Evolutionary conservation across 768 basidiomycete genomes (phyloP).

Genomic region (Phanerochaete sordida): DNA sequence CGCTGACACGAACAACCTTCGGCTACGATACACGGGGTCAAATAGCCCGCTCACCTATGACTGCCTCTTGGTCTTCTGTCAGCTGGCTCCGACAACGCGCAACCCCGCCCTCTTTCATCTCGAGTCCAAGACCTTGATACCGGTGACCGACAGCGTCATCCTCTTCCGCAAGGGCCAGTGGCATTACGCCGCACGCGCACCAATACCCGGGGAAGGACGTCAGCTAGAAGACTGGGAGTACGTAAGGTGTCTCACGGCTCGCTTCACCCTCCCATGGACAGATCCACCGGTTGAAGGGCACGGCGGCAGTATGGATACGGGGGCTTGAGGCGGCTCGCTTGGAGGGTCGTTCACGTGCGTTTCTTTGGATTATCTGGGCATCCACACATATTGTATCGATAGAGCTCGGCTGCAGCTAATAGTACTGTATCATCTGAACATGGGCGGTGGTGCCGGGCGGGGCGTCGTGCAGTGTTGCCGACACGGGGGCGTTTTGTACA

Average conservation of each 20-base stretch:
- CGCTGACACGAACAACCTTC: neutral
- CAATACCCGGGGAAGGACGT: slow-evolving; percentile 1
- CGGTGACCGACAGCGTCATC: slow-evolving; percentile 5
- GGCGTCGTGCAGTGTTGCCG: neutral
- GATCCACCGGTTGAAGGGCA: neutral
- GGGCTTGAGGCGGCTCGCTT: neutral
- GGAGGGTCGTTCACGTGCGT: neutral
- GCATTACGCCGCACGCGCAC: slow-evolving; percentile 5
- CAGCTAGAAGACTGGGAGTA: slow-evolving; percentile 9
- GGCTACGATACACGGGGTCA: slow-evolving; percentile 4
- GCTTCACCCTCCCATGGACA: slow-evolving; percentile 6
- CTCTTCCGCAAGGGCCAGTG: slow-evolving; percentile 10
- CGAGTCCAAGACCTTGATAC: slow-evolving; percentile 10
- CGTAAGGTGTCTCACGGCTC: slow-evolving; percentile 6
- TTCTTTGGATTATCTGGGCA: neutral
- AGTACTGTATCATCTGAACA: neutral
- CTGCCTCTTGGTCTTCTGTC: slow-evolving; percentile 5
- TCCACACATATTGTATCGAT: neutral
- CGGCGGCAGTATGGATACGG: neutral
- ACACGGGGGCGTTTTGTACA: neutral
- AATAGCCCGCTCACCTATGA: slow-evolving; percentile 7
- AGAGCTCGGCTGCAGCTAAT: neutral
- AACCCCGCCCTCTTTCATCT: slow-evolving; percentile 3
- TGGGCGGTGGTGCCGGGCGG: too few relatives aligned
- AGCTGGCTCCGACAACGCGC: slow-evolving; percentile 6